Evolutionary conservation across 768 basidiomycete genomes (phyloP).

Genomic region (Serendipita sp.): DNA sequence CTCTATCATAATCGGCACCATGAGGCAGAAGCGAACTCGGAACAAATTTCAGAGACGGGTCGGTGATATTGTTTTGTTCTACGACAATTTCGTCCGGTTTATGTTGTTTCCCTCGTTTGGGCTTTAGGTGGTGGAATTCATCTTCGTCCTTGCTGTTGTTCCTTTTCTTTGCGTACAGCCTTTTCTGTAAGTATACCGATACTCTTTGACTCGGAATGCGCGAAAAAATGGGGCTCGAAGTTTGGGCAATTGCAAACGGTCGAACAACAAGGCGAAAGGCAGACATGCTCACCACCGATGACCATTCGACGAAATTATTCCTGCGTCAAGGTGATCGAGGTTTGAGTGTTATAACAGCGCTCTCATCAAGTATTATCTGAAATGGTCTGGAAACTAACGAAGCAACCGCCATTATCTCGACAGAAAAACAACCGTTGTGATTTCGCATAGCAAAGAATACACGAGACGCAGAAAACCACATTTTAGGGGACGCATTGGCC

Average conservation of each 20-base stretch:
- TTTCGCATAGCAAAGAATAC: no score
- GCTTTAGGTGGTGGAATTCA: neutral
- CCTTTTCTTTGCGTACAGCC: neutral
- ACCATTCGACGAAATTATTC: no score
- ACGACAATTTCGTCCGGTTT: neutral
- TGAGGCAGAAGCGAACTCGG: neutral
- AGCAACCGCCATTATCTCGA: no score
- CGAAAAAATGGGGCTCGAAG: no score
- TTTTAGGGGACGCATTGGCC: neutral
- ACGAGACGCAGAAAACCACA: no score
- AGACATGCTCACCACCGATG: neutral
- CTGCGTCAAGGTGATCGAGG: no score
- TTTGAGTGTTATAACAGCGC: no score
- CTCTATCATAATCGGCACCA: constrained; percentile 40
- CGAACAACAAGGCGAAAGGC: neutral
- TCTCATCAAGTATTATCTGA: no score
- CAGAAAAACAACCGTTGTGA: no score
- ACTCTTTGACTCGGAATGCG: neutral
- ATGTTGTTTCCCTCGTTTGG: neutral
- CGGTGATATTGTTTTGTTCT: constrained; percentile 5
- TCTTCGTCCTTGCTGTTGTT: neutral
- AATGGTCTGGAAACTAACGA: no score
- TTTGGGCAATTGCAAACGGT: no score
- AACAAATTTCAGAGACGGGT: constrained; percentile 5
- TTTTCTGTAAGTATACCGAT: neutral